Conservation (phyloP, 371 early-diverging fungal species). For the Apophysomyces ossiformis region DNA sequence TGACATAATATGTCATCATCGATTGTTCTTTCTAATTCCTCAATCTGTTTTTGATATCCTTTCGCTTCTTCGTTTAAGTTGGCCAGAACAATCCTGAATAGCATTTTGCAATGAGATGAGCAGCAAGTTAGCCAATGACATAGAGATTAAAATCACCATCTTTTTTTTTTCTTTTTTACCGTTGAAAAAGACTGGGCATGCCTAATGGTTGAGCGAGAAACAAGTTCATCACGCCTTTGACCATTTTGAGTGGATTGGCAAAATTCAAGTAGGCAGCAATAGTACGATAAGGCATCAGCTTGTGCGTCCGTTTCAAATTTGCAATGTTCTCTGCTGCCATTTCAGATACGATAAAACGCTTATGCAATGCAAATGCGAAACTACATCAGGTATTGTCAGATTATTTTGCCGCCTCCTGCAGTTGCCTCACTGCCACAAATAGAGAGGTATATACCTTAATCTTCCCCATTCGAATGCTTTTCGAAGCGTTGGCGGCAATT, state of each 20-base stretch:
- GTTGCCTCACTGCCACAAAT: background rate
- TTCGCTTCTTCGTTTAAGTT: conserved; percentile 55
- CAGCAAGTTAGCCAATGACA: background rate
- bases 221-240: conserved; percentile 62
- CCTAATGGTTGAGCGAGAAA: conserved; percentile 68
- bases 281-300: conserved; percentile 60
- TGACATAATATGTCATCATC: conserved; percentile 47
- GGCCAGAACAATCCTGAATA: conserved; percentile 47
- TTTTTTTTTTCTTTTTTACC: conserved; percentile 22
- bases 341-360: conserved; percentile 59
- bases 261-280: conserved; percentile 56
- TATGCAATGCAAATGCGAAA: conserved; percentile 63
- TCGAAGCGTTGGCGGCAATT: conserved; percentile 55
- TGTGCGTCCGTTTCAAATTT: conserved; percentile 59
- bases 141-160: background rate
- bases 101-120: background rate
- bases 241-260: conserved; percentile 63
- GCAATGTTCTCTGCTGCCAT: conserved; percentile 54
- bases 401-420: background rate
- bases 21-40: conserved; percentile 42
- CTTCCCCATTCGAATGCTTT: conserved; percentile 68
- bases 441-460: conserved; percentile 43
- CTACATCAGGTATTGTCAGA: conserved; percentile 25
- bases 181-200: conserved; percentile 56
- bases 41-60: conserved; percentile 51